phyloP scores from a whole-genome alignment of 2,329 filamentous ascomycete genomes.

The Lithohypha guttulata region DNA sequence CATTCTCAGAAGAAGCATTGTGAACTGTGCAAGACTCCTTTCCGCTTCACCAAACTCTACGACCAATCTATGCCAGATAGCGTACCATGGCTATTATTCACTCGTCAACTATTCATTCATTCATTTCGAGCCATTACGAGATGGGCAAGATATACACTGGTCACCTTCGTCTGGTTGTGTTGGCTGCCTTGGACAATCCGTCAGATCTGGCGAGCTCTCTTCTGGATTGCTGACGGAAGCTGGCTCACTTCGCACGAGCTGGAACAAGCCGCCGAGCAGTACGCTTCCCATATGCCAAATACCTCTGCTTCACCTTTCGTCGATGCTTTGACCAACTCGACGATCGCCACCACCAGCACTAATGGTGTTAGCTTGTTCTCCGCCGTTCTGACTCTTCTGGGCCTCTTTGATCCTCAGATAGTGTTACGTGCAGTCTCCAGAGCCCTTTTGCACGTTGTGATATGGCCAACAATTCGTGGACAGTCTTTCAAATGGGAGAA shows the following conservation, averaged over 20 bases:
- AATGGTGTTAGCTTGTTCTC: not conserved
- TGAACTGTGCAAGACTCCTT: slow-evolving; percentile 96
- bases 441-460: slow-evolving; percentile 1
- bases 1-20: slow-evolving; percentile 99
- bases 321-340: slow-evolving; percentile 7
- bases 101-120: slow-evolving; percentile 67
- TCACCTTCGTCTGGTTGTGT: slow-evolving; percentile 77
- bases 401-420: slow-evolving; percentile 22
- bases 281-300: slow-evolving; percentile 4
- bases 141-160: slow-evolving; percentile 68
- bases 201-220: slow-evolving; percentile 82
- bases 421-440: slow-evolving; percentile 11
- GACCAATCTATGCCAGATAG: slow-evolving; percentile 82
- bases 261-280: slow-evolving; percentile 2
- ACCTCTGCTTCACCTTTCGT: not conserved
- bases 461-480: slow-evolving; percentile 1
- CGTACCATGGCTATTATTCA: slow-evolving; percentile 69
- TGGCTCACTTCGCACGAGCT: slow-evolving; percentile 33
- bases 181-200: slow-evolving; percentile 85
- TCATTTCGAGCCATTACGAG: slow-evolving; percentile 58
- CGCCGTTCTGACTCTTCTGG: not conserved
- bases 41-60: slow-evolving; percentile 96
- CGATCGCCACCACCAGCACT: not conserved
- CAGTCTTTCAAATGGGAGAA: slow-evolving; percentile 5
- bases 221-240: slow-evolving; percentile 82